Evolutionary conservation across 176 grass and related monocot genomes (phyloP).

Genomic region (Eleusine indica): DNA sequence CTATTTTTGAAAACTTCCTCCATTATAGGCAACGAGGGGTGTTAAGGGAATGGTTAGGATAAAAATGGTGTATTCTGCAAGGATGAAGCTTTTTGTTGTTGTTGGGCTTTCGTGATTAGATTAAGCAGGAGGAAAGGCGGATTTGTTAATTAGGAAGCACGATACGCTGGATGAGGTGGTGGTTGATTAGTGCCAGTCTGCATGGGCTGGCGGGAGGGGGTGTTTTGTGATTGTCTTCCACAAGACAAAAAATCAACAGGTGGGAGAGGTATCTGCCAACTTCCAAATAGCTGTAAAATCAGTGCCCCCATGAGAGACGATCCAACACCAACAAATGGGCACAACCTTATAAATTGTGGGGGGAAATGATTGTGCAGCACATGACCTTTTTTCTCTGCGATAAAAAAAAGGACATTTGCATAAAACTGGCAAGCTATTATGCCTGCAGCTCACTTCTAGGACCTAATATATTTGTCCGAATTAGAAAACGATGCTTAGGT

Average conservation of each 20-base stretch:
- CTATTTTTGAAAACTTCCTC: fast-evolving
- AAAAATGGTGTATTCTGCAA: not conserved
- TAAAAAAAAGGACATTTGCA: not conserved
- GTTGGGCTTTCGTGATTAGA: slow-evolving; percentile 25
- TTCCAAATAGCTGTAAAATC: slow-evolving; percentile 46
- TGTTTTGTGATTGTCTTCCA: slow-evolving; percentile 29
- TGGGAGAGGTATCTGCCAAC: slow-evolving; percentile 50
- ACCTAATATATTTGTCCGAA: not conserved
- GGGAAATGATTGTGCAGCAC: not conserved
- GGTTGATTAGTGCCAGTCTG: slow-evolving; percentile 65
- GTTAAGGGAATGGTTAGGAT: not conserved
- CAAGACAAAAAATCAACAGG: slow-evolving; percentile 39
- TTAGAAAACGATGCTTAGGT: not conserved
- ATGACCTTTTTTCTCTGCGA: not conserved
- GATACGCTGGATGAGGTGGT: slow-evolving; percentile 42
- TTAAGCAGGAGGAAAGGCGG: slow-evolving; percentile 9
- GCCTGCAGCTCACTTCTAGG: not conserved
- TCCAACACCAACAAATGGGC: not conserved
- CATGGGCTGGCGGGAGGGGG: slow-evolving; percentile 40
- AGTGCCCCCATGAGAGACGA: slow-evolving; percentile 9
- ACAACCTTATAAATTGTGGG: not conserved
- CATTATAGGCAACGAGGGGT: fast-evolving
- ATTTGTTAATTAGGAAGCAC: slow-evolving; percentile 38
- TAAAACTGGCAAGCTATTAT: not conserved
- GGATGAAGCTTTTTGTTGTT: not conserved